phyloP scores from a whole-genome alignment of 2,329 filamentous ascomycete species.

The Colletotrichum falcatum region DNA sequence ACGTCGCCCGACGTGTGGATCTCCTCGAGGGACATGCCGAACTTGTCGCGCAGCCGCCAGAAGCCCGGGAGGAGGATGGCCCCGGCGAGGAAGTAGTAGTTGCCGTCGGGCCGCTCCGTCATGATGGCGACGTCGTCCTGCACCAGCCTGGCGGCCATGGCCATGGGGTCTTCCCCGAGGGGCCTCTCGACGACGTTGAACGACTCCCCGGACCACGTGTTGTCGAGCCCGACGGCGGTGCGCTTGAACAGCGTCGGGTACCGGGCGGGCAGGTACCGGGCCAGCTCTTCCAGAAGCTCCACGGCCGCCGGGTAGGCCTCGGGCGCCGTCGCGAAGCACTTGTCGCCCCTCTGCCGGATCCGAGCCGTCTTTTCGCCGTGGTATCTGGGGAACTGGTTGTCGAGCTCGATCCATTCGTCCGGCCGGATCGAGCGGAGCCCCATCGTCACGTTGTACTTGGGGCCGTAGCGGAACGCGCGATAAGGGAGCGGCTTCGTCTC shows the following conservation, averaged over 20 bases:
- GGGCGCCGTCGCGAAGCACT: conserved; percentile 77
- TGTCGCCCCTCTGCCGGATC: conserved; percentile 73
- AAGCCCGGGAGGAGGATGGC: conserved; percentile 83
- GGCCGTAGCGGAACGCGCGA: conserved; percentile 81
- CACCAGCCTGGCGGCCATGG: conserved; percentile 75
- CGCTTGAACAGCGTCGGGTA: conserved; percentile 79
- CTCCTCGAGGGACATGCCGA: conserved; percentile 80
- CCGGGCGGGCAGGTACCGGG: conserved; percentile 76
- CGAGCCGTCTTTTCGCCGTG: conserved; percentile 78
- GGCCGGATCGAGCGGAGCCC: conserved; percentile 77
- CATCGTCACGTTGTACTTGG: conserved; percentile 82
- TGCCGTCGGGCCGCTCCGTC: conserved; percentile 80
- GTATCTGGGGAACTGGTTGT: conserved; percentile 80
- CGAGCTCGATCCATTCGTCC: conserved; percentile 86
- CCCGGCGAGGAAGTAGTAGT: conserved; percentile 85
- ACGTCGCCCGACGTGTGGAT: conserved; percentile 86
- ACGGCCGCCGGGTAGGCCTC: conserved; percentile 78
- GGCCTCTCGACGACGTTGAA: conserved; percentile 76
- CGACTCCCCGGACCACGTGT: conserved; percentile 76
- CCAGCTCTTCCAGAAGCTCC: conserved; percentile 81
- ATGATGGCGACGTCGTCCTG: conserved; percentile 90
- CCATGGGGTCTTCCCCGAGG: conserved; percentile 82
- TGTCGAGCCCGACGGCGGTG: conserved; percentile 75
- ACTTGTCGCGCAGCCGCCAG: conserved; percentile 85
- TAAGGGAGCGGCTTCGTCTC: conserved; percentile 81